phyloP scores from a whole-genome alignment of 768 basidiomycete genomes.

The Suillus subalutaceus region DNA sequence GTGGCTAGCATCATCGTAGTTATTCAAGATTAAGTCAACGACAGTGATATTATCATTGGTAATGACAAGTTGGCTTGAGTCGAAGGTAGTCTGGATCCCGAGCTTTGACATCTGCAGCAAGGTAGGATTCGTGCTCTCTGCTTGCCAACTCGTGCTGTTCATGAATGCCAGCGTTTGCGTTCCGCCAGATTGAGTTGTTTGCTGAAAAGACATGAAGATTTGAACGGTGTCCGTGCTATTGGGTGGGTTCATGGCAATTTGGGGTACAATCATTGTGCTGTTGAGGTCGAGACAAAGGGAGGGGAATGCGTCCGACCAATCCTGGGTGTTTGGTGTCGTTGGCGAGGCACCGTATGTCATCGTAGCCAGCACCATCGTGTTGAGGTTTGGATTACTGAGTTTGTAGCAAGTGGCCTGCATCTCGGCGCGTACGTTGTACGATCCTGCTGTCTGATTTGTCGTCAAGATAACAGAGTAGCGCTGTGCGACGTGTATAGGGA shows the following conservation, averaged over 20 bases:
- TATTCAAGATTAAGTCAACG: conserved; percentile 27
- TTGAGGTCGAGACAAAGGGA: conserved; percentile 28
- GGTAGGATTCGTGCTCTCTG: conserved; percentile 30
- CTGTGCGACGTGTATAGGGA: conserved; percentile 49
- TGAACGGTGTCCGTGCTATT: conserved; percentile 25
- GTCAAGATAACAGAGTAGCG: conserved; percentile 51
- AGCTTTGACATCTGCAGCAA: conserved; percentile 27
- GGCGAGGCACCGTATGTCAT: conserved; percentile 29
- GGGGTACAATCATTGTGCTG: conserved; percentile 33
- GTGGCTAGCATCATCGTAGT: conserved; percentile 33
- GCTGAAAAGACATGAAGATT: conserved; percentile 28
- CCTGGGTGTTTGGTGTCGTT: conserved; percentile 26
- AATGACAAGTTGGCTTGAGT: conserved; percentile 29
- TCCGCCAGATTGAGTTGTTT: conserved; percentile 29
- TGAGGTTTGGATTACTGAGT: conserved; percentile 29
- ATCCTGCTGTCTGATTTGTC: conserved; percentile 41
- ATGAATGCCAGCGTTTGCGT: conserved; percentile 27
- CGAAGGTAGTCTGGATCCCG: conserved; percentile 29
- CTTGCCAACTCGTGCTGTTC: conserved; percentile 31
- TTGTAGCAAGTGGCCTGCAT: conserved; percentile 38
- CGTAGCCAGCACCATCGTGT: conserved; percentile 32
- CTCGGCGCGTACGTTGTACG: conserved; percentile 41
- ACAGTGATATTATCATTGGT: conserved; percentile 30
- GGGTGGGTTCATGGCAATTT: conserved; percentile 28
- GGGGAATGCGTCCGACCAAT: conserved; percentile 32